Conservation (phyloP, 169 alveolate genomes). For the Plasmodium chabaudi region DNA sequence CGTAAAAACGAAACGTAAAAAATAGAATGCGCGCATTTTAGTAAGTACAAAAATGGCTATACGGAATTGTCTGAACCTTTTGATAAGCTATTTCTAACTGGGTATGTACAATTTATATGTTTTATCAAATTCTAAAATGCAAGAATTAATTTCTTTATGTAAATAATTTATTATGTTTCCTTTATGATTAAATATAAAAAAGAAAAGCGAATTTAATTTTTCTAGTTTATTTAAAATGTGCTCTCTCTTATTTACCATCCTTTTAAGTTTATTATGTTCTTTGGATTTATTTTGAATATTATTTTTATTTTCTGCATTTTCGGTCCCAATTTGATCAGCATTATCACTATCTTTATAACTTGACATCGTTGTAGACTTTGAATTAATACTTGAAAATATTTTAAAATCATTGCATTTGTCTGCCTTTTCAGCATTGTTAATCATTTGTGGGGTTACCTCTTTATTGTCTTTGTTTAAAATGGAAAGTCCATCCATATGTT, state of each 20-base stretch:
- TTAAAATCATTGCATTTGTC: constrained; percentile 6
- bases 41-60: too few relatives aligned
- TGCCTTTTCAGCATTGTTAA: not conserved
- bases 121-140: constrained; percentile 36
- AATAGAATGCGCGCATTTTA: too few relatives aligned
- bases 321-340: not conserved
- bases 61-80: too few relatives aligned
- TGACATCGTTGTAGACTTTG: constrained; percentile 57
- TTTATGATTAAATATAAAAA: constrained; percentile 54
- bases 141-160: constrained; percentile 24
- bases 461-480: too few relatives aligned
- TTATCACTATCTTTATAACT: constrained; percentile 23
- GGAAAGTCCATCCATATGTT: not conserved
- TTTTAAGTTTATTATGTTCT: not conserved
- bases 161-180: constrained; percentile 50
- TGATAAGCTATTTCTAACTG: not conserved
- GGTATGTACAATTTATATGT: constrained; percentile 37
- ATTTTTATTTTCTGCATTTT: not conserved
- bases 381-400: constrained; percentile 37
- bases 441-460: not conserved
- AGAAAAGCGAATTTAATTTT: constrained; percentile 37
- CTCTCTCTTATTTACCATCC: constrained; percentile 16
- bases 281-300: not conserved
- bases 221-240: constrained; percentile 29
- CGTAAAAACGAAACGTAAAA: too few relatives aligned